Evolutionary conservation across 2,329 filamentous ascomycete genomes (phyloP).

Genomic region (Mycocentrospora acerina): DNA sequence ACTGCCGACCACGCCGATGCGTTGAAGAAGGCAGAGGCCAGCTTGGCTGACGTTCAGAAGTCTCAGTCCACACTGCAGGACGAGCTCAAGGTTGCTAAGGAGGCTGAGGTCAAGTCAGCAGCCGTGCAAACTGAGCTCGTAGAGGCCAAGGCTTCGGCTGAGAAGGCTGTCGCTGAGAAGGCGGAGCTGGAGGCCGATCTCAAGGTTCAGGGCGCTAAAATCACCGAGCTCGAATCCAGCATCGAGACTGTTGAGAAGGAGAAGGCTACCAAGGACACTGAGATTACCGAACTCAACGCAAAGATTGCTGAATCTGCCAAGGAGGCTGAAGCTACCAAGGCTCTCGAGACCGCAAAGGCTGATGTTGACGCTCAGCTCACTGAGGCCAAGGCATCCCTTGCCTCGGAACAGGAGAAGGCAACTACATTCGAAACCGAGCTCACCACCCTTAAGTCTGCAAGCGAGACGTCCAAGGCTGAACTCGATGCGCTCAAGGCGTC

Average conservation of each 20-base stretch:
- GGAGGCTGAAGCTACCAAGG: conserved; percentile 13
- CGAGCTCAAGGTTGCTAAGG: conserved; percentile 21
- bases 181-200: conserved; percentile 25
- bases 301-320: conserved; percentile 19
- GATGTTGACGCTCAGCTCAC: conserved; percentile 16
- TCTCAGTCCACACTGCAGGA: conserved; percentile 7
- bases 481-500: conserved; percentile 18
- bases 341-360: conserved; percentile 19
- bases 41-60: no score
- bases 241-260: conserved; percentile 18
- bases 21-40: conserved; percentile 16
- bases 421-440: conserved; percentile 11
- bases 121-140: conserved; percentile 19
- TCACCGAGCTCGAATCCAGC: conserved; percentile 21
- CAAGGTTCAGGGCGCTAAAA: conserved; percentile 24
- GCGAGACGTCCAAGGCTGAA: conserved; percentile 15
- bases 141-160: conserved; percentile 24
- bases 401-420: conserved; percentile 18
- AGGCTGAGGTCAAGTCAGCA: conserved; percentile 14
- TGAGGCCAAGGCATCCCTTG: conserved; percentile 13
- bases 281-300: conserved; percentile 18
- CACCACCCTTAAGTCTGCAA: conserved; percentile 18
- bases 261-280: conserved; percentile 15
- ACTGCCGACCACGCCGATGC: conserved; percentile 19
- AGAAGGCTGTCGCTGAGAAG: conserved; percentile 24